Conservation (phyloP, 768 basidiomycete species). For the Auriculariales sp. region DNA sequence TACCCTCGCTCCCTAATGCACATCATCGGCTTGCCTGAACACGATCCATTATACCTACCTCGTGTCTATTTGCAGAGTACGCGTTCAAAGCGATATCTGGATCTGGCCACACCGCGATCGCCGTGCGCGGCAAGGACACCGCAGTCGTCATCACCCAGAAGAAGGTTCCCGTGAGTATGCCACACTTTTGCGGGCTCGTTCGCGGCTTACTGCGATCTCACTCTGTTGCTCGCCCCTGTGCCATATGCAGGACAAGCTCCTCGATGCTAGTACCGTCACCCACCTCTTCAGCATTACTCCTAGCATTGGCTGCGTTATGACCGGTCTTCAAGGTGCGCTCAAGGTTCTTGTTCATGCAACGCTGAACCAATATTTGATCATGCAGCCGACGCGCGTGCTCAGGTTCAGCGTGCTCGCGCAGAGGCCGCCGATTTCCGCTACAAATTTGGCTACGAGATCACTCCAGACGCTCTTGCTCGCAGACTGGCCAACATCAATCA, state of each 20-base stretch:
- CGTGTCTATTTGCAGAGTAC: slow-evolving; percentile 73
- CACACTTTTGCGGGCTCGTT: not conserved
- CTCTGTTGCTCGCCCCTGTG: not conserved
- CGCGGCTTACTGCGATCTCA: not conserved
- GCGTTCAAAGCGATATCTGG: slow-evolving; percentile 99
- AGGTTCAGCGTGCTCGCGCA: slow-evolving; percentile 69
- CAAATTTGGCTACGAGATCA: slow-evolving; percentile 97
- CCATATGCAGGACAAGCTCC: slow-evolving; percentile 73
- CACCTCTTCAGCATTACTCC: slow-evolving; percentile 95
- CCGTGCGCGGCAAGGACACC: slow-evolving; percentile 89
- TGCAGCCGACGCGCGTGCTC: slow-evolving; percentile 81
- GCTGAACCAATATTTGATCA: not conserved
- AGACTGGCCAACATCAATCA: slow-evolving; percentile 96
- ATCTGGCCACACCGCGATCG: slow-evolving; percentile 85
- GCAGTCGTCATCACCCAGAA: slow-evolving; percentile 94
- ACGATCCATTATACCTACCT: too few species aligned
- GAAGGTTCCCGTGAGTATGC: slow-evolving; percentile 77
- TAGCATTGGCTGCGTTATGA: slow-evolving; percentile 94
- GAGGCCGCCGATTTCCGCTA: slow-evolving; percentile 91
- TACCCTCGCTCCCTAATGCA: slow-evolving; percentile 1
- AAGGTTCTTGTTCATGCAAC: not conserved
- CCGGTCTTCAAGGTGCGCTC: slow-evolving; percentile 76
- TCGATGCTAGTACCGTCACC: slow-evolving; percentile 86
- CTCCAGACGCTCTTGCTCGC: slow-evolving; percentile 88
- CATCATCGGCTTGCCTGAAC: too few species aligned